Evolutionary conservation across 164 flowering plant genomes (phyloP).

Genomic region (Nelumbo lutea): DNA sequence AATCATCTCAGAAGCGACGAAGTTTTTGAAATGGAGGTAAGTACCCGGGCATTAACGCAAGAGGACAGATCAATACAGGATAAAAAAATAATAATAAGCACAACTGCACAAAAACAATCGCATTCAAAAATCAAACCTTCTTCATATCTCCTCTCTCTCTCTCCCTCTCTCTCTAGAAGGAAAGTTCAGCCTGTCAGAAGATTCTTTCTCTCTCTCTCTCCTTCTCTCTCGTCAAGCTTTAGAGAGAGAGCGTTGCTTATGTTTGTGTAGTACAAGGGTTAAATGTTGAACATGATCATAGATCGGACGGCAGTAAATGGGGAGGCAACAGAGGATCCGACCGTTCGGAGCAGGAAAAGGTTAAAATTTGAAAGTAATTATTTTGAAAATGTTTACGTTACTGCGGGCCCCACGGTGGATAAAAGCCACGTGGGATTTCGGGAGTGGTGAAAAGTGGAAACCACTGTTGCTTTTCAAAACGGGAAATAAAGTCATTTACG

Average conservation of each 20-base stretch:
- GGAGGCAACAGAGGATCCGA: conserved; percentile 9
- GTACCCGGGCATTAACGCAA: conserved; percentile 2
- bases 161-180: background rate
- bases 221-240: too few relatives aligned
- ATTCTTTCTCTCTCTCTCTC: background rate
- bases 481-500: background rate
- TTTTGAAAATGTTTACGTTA: conserved; percentile 10
- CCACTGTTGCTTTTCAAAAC: background rate
- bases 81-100: background rate
- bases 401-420: conserved; percentile 1
- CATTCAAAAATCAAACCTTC: conserved; percentile 11
- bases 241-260: background rate
- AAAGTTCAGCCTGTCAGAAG: conserved; percentile 3
- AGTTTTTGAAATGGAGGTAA: background rate
- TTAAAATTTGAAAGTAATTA: conserved; percentile 12
- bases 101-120: background rate
- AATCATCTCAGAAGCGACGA: background rate
- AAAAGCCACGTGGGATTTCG: conserved; percentile 8
- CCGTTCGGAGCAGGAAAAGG: conserved; percentile 13
- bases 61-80: conserved; percentile 1
- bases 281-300: background rate
- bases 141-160: background rate
- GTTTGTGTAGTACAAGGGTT: background rate
- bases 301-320: conserved; percentile 16
- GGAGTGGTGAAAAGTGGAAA: background rate